Percentiles rank a stretch among this genome's conserved stretches.
phyloP scores from a whole-genome alignment of 768 basidiomycete genomes.

The Dacryopinax spathularia region DNA sequence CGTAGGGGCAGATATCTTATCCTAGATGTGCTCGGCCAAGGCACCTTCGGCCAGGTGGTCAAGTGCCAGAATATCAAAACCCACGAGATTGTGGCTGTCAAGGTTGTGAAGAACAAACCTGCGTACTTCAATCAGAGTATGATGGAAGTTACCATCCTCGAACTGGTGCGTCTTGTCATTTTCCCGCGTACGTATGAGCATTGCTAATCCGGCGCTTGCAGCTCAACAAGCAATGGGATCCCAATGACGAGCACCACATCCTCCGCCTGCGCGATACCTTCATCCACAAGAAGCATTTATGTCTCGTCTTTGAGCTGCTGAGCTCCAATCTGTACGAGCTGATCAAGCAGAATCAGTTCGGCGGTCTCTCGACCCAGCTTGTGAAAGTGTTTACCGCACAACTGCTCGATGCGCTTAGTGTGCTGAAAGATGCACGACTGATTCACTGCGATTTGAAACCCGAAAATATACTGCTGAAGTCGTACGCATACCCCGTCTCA shows the following conservation, averaged over 20 bases:
- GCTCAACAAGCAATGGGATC: constrained; percentile 91
- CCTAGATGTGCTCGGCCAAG: constrained; percentile 94
- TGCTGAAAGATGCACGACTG: constrained; percentile 86
- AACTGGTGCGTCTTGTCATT: constrained; percentile 51
- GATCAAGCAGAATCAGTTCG: constrained; percentile 99
- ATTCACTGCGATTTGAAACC: constrained; percentile 99
- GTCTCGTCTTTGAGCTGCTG: constrained; percentile 92
- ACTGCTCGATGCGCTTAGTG: constrained; percentile 76
- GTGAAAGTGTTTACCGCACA: constrained; percentile 99
- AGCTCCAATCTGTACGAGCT: constrained; percentile 97
- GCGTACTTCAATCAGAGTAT: constrained; percentile 99
- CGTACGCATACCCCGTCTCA: constrained; percentile 36
- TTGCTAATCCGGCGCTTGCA: too few species aligned
- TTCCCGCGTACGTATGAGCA: not conserved
- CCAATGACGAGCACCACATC: constrained; percentile 91
- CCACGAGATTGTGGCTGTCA: constrained; percentile 96
- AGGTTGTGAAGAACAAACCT: constrained; percentile 99
- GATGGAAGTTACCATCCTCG: constrained; percentile 99
- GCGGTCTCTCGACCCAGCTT: constrained; percentile 87
- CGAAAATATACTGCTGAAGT: constrained; percentile 94
- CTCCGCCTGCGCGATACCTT: constrained; percentile 89
- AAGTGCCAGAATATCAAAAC: constrained; percentile 99
- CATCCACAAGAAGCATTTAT: constrained; percentile 90
- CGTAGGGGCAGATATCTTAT: constrained; percentile 66
- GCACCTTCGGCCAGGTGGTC: constrained; percentile 97